A percentile compares a stretch with the other conserved stretches of the same genome.
Conservation (phyloP, 148 eudicot genomes). For the Diospyros lotus region DNA sequence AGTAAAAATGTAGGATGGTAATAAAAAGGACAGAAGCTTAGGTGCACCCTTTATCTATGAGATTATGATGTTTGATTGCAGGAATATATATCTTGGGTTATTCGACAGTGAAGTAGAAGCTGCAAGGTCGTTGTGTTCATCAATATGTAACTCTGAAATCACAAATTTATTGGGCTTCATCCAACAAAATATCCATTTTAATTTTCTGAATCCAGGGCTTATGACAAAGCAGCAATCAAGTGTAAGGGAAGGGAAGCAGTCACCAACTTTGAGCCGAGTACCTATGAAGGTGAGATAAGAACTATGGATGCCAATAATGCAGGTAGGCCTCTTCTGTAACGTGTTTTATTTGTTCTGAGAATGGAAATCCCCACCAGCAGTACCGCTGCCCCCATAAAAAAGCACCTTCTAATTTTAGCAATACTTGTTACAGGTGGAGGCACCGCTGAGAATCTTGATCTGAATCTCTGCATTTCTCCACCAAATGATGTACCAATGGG, state of each 20-base stretch:
- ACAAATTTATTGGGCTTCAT: constrained; percentile 6
- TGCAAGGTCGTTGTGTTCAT: constrained; percentile 64
- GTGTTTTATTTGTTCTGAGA: not conserved
- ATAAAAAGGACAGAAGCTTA: constrained; percentile 17
- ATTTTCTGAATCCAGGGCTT: constrained; percentile 55
- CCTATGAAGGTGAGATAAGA: constrained; percentile 41
- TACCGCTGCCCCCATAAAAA: not conserved
- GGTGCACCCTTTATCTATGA: constrained; percentile 34
- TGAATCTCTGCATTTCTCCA: constrained; percentile 43
- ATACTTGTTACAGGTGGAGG: constrained; percentile 20
- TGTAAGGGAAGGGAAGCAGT: constrained; percentile 64
- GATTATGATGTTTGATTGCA: constrained; percentile 59
- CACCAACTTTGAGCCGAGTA: constrained; percentile 60
- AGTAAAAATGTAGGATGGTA: constrained; percentile 7
- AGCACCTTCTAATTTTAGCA: not conserved
- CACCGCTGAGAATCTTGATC: constrained; percentile 33
- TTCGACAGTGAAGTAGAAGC: constrained; percentile 86
- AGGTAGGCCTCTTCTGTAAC: constrained; percentile 29
- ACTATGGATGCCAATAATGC: constrained; percentile 22
- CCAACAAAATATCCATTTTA: constrained; percentile 15
- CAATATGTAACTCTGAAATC: constrained; percentile 15
- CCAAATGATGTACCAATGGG: constrained; percentile 19
- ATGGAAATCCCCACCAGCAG: not conserved
- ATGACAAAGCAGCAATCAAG: constrained; percentile 74
- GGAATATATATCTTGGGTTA: constrained; percentile 86